Conservation (phyloP, 805 yeast genomes). For the Limtongia smithiae region DNA sequence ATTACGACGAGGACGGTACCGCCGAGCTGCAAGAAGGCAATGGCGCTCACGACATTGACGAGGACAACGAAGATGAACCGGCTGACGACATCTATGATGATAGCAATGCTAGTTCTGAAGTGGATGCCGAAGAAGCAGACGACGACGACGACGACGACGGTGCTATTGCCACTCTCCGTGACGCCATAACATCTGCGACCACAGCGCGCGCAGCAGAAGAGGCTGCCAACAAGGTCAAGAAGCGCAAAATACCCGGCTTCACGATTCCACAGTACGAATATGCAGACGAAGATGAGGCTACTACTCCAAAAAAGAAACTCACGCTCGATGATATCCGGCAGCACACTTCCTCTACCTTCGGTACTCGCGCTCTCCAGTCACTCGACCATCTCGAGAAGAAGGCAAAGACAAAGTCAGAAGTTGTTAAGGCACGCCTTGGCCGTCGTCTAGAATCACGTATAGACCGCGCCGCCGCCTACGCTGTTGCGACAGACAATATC, state of each 20-base stretch:
- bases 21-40: conserved; percentile 1
- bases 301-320: conserved; percentile 39
- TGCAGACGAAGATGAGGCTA: conserved; percentile 3
- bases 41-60: background rate
- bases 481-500: conserved; percentile 80
- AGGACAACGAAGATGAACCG: too few relatives aligned
- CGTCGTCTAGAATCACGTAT: conserved; percentile 77
- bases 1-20: conserved; percentile 6
- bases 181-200: conserved; percentile 75
- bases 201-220: conserved; percentile 71
- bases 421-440: conserved; percentile 79
- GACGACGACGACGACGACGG: conserved; percentile 41
- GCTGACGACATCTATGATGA: background rate
- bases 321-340: conserved; percentile 55
- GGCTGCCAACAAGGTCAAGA: conserved; percentile 26
- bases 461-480: conserved; percentile 87
- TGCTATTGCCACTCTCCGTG: conserved; percentile 60
- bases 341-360: conserved; percentile 58
- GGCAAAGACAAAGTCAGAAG: conserved; percentile 36
- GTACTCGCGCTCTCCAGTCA: conserved; percentile 49
- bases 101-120: background rate
- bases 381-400: conserved; percentile 38
- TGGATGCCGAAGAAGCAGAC: background rate
- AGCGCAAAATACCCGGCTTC: background rate
- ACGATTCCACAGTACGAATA: too few relatives aligned